phyloP scores from a whole-genome alignment of 2,329 filamentous ascomycete species.

The Sporothrix sp. region DNA sequence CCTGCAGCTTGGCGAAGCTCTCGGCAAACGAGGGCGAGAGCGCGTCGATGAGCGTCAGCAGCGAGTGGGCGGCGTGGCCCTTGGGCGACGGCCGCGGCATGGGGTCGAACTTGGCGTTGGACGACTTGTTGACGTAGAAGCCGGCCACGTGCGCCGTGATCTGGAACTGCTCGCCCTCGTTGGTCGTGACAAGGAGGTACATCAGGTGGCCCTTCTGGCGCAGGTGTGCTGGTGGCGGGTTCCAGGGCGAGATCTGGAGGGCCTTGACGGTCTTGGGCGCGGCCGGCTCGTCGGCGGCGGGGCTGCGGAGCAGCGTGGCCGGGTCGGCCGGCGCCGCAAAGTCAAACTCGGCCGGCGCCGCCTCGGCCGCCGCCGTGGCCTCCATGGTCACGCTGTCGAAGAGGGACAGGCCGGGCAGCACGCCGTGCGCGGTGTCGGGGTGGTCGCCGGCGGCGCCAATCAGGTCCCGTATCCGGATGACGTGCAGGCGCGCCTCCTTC shows the following conservation, averaged over 20 bases:
- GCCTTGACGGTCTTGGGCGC: conserved; percentile 86
- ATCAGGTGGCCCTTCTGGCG: conserved; percentile 86
- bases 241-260: conserved; percentile 85
- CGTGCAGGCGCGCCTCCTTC: conserved; percentile 92
- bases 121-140: conserved; percentile 95
- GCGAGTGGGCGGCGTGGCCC: conserved; percentile 69
- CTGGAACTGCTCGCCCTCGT: conserved; percentile 89
- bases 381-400: conserved; percentile 64
- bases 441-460: conserved; percentile 87
- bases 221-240: conserved; percentile 85
- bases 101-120: conserved; percentile 90
- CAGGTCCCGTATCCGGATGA: conserved; percentile 82
- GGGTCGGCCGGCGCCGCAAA: conserved; percentile 61
- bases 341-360: conserved; percentile 53
- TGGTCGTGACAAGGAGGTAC: conserved; percentile 80
- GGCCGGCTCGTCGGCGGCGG: conserved; percentile 39
- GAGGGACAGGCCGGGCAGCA: conserved; percentile 74
- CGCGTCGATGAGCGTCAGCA: conserved; percentile 67
- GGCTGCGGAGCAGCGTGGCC: conserved; percentile 59
- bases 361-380: conserved; percentile 29
- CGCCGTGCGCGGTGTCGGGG: conserved; percentile 76
- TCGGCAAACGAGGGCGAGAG: conserved; percentile 75
- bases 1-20: conserved; percentile 68
- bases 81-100: conserved; percentile 71
- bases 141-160: conserved; percentile 89